Evolutionary conservation across 2,329 filamentous ascomycete genomes (phyloP), one percentile per base, ranked within the genome.

Genomic region (Hymenoscyphus fructigenus): DNA sequence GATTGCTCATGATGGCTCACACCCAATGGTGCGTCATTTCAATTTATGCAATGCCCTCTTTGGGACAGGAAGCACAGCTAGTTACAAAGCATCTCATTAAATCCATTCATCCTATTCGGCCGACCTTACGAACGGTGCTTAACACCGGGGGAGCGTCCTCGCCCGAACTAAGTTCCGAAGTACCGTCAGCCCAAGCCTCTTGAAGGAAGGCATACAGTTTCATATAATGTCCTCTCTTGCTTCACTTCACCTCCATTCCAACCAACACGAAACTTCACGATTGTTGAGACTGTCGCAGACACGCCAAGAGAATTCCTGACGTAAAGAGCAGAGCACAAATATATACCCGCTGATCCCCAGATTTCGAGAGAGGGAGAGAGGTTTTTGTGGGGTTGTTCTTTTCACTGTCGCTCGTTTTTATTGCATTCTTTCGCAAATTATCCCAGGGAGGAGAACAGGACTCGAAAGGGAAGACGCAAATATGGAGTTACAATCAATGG

Each of bases 231-330:
- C n/a, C 44, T 23, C 44, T 20, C 26, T 23, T 20, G 44, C 20
- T 47, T 20, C 44, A 47, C 44, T 10, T 17, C 41, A 44, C 10
- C 20, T 50, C 10, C 44, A 50, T 50, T 50, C 44, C 44, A 50
- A n/a, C 5, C 44, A 23, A 50, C 44, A 50, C 44, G 44, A 50
- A 23, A 50, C 20, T 23, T 9, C 44, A 50, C 44, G 20, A 23
- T n/a, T 6, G 15, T 23, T 12, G 44, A 50, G 20, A 26, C n/a
- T 10, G 44, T 50, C 44, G n/a, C 34, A 50, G 44, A 50, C 44
- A 50, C 44, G 44, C 44, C 44, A 23, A 50, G 44, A 50, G n/a
- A 50, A 50, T 50, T 50, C 44, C 44, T 23, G 44, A 50, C 44
- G 44, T 50, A 10, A 3, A 7, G 20, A 12, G 12, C 5, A 5